A percentile compares a stretch with the other conserved stretches of the same genome.
Evolutionary conservation across 257 asterid genomes (phyloP).

Genomic region (Rubia yunnanensis): DNA sequence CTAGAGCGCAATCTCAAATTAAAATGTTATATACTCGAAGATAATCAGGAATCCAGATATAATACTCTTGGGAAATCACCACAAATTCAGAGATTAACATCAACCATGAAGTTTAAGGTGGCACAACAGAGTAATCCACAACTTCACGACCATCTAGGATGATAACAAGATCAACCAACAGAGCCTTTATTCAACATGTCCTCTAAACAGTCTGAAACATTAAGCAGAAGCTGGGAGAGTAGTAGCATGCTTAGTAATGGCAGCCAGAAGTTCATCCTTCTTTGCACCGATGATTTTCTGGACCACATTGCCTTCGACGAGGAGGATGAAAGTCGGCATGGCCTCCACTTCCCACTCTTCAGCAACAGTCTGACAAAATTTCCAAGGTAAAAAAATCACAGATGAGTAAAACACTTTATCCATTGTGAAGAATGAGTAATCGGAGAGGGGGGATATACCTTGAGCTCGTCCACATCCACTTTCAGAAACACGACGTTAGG

Average conservation of each 20-base stretch:
- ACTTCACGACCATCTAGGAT: not conserved
- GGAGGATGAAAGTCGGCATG: constrained; percentile 77
- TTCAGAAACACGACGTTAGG: constrained; percentile 57
- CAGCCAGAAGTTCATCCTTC: constrained; percentile 46
- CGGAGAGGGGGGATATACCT: constrained; percentile 28
- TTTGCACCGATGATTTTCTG: constrained; percentile 64
- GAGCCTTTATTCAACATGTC: not conserved
- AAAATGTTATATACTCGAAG: not conserved
- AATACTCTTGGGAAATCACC: not conserved
- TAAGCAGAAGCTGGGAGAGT: not conserved
- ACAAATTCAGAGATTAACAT: not conserved
- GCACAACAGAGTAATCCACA: not conserved
- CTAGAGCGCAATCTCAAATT: not conserved
- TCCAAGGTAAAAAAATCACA: not conserved
- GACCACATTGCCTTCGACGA: constrained; percentile 47
- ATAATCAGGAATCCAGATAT: too few relatives aligned
- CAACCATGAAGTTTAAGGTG: constrained; percentile 3
- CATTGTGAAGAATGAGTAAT: too few relatives aligned
- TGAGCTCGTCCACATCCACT: constrained; percentile 85
- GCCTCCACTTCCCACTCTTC: constrained; percentile 48
- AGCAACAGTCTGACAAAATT: constrained; percentile 34
- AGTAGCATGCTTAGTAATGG: constrained; percentile 4
- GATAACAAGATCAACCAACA: not conserved
- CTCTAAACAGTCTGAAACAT: not conserved
- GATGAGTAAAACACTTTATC: not conserved